phyloP scores from a whole-genome alignment of 2,329 filamentous ascomycete genomes.

The Cercospora sp. region DNA sequence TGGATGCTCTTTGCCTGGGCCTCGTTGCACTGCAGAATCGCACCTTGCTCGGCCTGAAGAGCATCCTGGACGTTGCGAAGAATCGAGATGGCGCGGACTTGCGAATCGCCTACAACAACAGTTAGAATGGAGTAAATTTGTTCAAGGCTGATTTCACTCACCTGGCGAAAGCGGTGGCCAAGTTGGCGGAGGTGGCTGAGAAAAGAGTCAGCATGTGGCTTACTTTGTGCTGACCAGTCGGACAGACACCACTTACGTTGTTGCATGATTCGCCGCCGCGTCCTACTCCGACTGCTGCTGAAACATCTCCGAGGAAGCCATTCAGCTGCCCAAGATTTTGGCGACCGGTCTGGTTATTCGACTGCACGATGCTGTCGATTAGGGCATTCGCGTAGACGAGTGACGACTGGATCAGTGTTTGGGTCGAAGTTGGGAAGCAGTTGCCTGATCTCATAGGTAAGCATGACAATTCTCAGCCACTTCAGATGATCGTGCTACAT shows the following conservation, averaged over 20 bases:
- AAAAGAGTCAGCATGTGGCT: neutral
- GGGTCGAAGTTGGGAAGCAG: constrained; percentile 18
- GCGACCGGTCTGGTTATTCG: constrained; percentile 16
- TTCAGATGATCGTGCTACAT: neutral
- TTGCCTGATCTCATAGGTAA: neutral
- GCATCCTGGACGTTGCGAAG: constrained; percentile 16
- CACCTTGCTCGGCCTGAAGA: constrained; percentile 16
- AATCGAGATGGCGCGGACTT: constrained; percentile 19
- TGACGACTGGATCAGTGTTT: constrained; percentile 15
- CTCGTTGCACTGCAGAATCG: constrained; percentile 15
- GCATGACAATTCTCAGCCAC: neutral
- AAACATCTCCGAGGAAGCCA: constrained; percentile 19
- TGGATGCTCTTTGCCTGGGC: constrained; percentile 12
- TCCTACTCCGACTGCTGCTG: constrained; percentile 11
- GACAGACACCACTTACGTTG: neutral
- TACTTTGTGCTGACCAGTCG: neutral
- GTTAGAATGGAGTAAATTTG: neutral
- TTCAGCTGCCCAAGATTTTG: constrained; percentile 21
- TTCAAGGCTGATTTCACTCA: neutral
- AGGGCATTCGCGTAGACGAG: constrained; percentile 15
- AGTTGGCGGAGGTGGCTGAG: constrained; percentile 4
- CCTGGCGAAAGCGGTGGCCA: constrained; percentile 18
- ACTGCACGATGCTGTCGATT: constrained; percentile 20
- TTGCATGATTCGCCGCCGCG: constrained; percentile 14
- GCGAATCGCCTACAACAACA: neutral